Evolutionary conservation across 495 filamentous ascomycete species (phyloP).

Genomic region (Bathelium albidoporum): DNA sequence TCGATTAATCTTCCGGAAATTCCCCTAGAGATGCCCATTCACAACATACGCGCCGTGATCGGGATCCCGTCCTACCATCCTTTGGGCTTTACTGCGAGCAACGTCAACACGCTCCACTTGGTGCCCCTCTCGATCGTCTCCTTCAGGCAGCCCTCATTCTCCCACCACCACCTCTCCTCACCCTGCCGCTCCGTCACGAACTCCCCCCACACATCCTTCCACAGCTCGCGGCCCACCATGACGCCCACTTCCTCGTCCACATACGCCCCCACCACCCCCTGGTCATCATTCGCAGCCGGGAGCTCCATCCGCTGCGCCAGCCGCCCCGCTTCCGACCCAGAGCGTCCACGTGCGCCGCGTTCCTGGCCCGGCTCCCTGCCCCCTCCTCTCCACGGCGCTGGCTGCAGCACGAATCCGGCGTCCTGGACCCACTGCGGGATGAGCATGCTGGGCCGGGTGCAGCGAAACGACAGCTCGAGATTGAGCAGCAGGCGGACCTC

Average conservation of each 20-base stretch:
- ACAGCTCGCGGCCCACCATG: constrained; percentile 22
- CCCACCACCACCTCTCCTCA: constrained; percentile 6
- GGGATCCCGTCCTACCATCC: background rate
- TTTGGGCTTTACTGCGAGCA: background rate
- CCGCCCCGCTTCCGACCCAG: background rate
- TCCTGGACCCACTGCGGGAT: constrained; percentile 20
- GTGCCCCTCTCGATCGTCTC: constrained; percentile 20
- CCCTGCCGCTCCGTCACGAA: constrained; percentile 16
- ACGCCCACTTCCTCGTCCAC: constrained; percentile 17
- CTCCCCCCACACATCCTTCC: constrained; percentile 24
- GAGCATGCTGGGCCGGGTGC: constrained; percentile 20
- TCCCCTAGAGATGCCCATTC: background rate
- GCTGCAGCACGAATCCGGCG: constrained; percentile 18
- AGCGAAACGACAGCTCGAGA: constrained; percentile 22
- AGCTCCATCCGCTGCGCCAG: constrained; percentile 5
- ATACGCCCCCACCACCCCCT: background rate
- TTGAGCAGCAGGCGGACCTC: constrained; percentile 20
- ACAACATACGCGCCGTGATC: too few relatives aligned
- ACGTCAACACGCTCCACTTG: constrained; percentile 1
- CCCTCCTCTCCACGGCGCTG: background rate
- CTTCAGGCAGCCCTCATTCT: constrained; percentile 17
- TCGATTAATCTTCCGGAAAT: background rate
- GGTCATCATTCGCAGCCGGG: background rate
- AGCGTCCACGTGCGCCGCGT: too few relatives aligned
- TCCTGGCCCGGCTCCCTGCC: background rate